Conservation (phyloP, 192 early-diverging fungal genomes). For the Coemansia sp. region DNA sequence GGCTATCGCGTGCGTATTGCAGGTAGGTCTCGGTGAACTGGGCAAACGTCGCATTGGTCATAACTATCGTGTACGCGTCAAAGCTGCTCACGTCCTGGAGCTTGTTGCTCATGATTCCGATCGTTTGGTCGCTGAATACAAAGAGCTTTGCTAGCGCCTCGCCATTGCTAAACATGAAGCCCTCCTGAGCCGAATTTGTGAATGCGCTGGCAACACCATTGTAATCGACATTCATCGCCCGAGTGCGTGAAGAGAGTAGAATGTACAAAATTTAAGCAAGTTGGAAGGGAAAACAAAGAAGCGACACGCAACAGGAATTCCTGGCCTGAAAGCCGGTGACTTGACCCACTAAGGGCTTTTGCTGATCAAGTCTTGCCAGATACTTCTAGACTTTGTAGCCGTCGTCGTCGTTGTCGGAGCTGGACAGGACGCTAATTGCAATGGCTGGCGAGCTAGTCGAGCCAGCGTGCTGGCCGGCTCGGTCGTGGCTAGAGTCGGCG, state of each 20-base stretch:
- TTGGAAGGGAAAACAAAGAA: not conserved
- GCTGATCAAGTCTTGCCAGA: no score
- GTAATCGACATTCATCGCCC: constrained; percentile 24
- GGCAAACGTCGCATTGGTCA: constrained; percentile 17
- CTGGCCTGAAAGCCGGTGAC: no score
- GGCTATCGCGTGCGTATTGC: constrained; percentile 31
- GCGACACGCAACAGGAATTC: not conserved
- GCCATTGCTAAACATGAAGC: constrained; percentile 34
- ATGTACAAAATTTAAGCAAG: not conserved
- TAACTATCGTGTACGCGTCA: constrained; percentile 25
- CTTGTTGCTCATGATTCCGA: constrained; percentile 13
- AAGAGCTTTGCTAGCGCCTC: constrained; percentile 35
- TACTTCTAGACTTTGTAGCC: not conserved
- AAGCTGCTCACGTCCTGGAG: constrained; percentile 25
- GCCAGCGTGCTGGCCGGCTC: not conserved
- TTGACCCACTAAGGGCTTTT: not conserved
- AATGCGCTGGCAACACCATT: constrained; percentile 28
- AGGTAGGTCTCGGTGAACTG: constrained; percentile 39
- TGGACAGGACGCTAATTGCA: not conserved
- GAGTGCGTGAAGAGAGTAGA: not conserved
- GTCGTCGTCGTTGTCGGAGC: not conserved
- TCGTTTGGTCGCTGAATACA: constrained; percentile 28
- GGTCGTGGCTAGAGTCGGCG: not conserved
- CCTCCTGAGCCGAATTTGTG: constrained; percentile 34
- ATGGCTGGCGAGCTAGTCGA: constrained; percentile 7